Conservation (phyloP, 2,329 filamentous ascomycete genomes). For the Dichotomopilus funicola region DNA sequence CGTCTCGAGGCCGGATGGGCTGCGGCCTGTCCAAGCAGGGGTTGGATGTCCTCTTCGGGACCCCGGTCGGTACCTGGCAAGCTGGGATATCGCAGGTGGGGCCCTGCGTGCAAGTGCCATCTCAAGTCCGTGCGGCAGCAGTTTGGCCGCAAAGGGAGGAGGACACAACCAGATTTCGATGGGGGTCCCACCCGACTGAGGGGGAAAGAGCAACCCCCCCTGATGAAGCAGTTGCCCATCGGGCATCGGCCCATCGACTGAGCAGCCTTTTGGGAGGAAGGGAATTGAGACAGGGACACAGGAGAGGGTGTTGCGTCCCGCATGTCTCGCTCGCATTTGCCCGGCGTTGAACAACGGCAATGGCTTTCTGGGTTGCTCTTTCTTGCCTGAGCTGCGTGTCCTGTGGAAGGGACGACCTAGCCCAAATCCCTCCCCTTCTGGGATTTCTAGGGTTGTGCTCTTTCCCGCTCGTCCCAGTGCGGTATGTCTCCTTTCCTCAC, state of each 20-base stretch:
- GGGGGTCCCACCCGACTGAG: constrained; percentile 20
- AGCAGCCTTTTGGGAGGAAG: background rate
- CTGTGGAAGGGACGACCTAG: constrained; percentile 3
- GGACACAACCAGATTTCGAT: constrained; percentile 18
- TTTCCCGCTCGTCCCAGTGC: background rate
- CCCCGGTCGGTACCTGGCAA: constrained; percentile 15
- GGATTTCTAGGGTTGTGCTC: constrained; percentile 1
- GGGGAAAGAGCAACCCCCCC: constrained; percentile 1
- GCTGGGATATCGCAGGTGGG: constrained; percentile 16
- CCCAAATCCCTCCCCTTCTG: constrained; percentile 1
- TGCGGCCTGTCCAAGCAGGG: constrained; percentile 2
- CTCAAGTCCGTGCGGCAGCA: constrained; percentile 17
- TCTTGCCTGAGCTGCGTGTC: background rate
- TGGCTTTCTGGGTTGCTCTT: background rate
- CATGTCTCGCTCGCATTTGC: background rate
- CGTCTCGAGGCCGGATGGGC: constrained; percentile 9
- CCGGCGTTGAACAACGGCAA: background rate
- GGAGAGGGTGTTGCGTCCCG: constrained; percentile 13
- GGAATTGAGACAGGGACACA: background rate
- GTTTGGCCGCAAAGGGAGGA: constrained; percentile 17
- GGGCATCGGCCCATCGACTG: constrained; percentile 1
- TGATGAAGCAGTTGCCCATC: constrained; percentile 10
- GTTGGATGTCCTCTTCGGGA: constrained; percentile 9
- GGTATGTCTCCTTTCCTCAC: background rate
- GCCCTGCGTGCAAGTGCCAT: constrained; percentile 16